Base-by-base conservation (phyloP, 495 filamentous ascomycete genomes). In the Sordaria brevicollis region DNA sequence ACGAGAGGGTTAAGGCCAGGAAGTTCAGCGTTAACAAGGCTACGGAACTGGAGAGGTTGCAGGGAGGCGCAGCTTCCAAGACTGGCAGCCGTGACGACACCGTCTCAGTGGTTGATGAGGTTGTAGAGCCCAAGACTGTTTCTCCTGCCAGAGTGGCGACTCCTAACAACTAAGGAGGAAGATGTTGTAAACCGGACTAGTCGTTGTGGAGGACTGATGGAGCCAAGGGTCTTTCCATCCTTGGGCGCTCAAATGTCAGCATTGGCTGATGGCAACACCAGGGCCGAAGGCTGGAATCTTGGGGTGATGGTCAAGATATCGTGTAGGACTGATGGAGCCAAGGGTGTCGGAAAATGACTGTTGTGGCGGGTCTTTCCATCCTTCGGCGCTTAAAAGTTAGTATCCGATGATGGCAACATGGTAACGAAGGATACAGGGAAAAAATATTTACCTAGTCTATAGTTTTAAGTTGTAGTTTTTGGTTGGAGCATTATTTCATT, bases 1-100 rank as follows among this genome's bases (percentile, higher is more conserved):
- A 84, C 69, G 80, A 82, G 57, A 79, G 77, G 21, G 78, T 86
- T 4, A 73, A 75, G 1, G 82, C 84, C 7, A 78, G 82, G 68
- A 79, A 86, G 70, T 88, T 88, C 73, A 74, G 65, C 70, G 31
- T 34, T 13, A 29, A 67, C 17, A 68, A 65, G 62, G 74, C 72
- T n/a, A 35, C 65, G 13, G 65, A 65, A 13, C 37, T 75, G 25
- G 71, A 73, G 13, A 35, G 25, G 33, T 31, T 31, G 49, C 49
- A 31, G 21, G 35, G 66, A 9, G 36, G 17, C 35, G 35, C 35
- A 39, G 35, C 66, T 39, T 29, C 33, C 19, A n/a, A 21, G 33
- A 29, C 29, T 35, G 54, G 66, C 35, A 39, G 15, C 33, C 54
- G 25, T 29, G 15, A 35, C 19, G 29, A 39, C 66, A 41, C 25